Base-by-base conservation (phyloP, 2,329 filamentous ascomycete species). In the Aureobasidium leucospermi region DNA sequence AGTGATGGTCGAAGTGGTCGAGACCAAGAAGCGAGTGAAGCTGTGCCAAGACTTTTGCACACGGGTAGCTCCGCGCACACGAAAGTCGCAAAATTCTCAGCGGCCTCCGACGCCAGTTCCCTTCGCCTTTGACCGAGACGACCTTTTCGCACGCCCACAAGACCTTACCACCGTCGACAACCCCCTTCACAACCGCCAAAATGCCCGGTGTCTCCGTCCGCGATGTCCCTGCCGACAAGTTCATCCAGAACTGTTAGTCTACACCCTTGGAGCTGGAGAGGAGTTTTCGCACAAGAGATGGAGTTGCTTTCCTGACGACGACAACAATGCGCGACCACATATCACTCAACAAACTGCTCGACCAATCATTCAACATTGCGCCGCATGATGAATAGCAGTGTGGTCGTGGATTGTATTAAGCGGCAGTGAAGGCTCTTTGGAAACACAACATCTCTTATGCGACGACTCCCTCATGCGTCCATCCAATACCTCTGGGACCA, bases 171-270 rank as follows among this genome's bases (percentile, higher is more conserved):
- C 56, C 60, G 46, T 45, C 61, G 59, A 59, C 59, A 61, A 55
- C 48, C 43, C 60, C 32, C 59, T 47, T 42, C 61, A 67, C 60
- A 68, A 84, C 81, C 82, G 81, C 80, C 80, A 90, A 82, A 77
- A 92, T 92, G 89, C 79, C 87, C 78, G 89, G 88, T 78, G 83
- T 90, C 76, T 84, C 81, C 72, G 89, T 58, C 28, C 55, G 55
- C 36, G 55, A 58, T 41, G 55, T 58, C 55, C 55, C 55, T 46
- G 87, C 89, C 79, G 88, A 91, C 78, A 90, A 92, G 82, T 94
- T 94, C 84, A 92, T 94, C 81, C 79, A 82, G 71, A 83, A 88
- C 75, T 95, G 94, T 47, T 58, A 58, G 43, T 47, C 48, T 52
- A 32, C 55, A 19, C 55, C 45, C 15, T 32, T 16, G 43, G 52